Evolutionary conservation across 306 rosid species (phyloP).

Genomic region (Gleditsia sinensis): DNA sequence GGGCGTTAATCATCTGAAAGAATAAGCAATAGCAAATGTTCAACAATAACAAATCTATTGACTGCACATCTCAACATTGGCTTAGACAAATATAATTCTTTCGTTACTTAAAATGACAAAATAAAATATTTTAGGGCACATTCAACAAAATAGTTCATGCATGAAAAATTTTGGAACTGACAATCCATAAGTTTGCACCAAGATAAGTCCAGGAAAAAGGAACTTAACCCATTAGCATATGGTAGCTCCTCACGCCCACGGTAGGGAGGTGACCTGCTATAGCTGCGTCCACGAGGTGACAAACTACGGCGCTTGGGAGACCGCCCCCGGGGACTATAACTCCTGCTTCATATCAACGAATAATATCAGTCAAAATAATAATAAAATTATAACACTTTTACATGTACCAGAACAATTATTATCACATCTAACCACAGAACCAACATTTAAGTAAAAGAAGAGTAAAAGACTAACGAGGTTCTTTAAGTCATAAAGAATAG

Average conservation of each 20-base stretch:
- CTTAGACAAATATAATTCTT: background rate
- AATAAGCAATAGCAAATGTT: background rate
- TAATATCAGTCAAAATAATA: conserved; percentile 20
- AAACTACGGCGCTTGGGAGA: conserved; percentile 93
- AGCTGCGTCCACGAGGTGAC: conserved; percentile 92
- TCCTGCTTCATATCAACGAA: conserved; percentile 51
- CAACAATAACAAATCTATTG: background rate
- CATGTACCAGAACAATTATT: background rate
- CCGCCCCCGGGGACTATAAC: conserved; percentile 90
- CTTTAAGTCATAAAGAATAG: background rate
- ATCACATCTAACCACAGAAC: background rate
- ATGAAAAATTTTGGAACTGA: background rate
- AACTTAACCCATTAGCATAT: conserved; percentile 84
- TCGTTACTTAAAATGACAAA: background rate
- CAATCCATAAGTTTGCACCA: background rate
- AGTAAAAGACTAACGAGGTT: background rate
- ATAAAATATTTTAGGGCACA: background rate
- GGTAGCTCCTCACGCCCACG: conserved; percentile 90
- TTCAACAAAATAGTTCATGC: background rate
- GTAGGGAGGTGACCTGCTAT: conserved; percentile 89
- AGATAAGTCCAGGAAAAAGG: background rate
- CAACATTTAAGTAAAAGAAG: background rate
- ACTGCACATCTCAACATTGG: background rate
- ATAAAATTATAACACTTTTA: background rate
- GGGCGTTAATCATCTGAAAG: background rate